A percentile compares a stretch with the other conserved stretches of the same genome.
Evolutionary conservation across 805 yeast genomes (phyloP).

Genomic region (Citeromyces nyonsensis): DNA sequence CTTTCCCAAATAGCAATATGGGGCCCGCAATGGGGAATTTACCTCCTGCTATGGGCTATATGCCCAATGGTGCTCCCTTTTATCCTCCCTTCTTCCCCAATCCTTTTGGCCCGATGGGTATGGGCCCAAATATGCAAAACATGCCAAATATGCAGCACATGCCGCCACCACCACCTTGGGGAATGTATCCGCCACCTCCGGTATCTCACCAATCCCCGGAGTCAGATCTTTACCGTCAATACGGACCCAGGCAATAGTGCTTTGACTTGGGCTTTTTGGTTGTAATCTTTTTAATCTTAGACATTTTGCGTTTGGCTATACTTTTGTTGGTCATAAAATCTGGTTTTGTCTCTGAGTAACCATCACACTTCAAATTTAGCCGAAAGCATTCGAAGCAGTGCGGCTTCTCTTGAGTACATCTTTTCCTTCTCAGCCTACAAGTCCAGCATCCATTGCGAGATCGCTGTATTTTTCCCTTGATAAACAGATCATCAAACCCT

Average conservation of each 20-base stretch:
- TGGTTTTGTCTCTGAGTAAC: conserved; percentile 34
- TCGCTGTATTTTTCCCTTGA: too few relatives aligned
- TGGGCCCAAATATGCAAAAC: too few relatives aligned
- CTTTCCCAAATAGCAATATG: too few relatives aligned
- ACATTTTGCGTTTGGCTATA: conserved; percentile 26
- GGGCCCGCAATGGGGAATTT: too few relatives aligned
- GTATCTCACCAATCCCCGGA: not conserved
- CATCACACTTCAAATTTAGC: conserved; percentile 42
- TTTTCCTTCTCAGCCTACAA: conserved; percentile 56
- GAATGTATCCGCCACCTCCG: conserved; percentile 1
- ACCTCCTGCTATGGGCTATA: too few relatives aligned
- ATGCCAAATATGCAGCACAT: too few relatives aligned
- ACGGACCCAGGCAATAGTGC: not conserved
- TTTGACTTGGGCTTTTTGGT: conserved; percentile 19
- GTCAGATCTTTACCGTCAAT: not conserved
- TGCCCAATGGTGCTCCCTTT: too few relatives aligned
- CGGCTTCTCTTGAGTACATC: conserved; percentile 56
- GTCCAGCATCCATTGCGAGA: conserved; percentile 55
- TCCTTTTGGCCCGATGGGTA: too few relatives aligned
- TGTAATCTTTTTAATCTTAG: conserved; percentile 29
- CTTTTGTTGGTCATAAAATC: conserved; percentile 29
- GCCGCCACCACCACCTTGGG: not conserved
- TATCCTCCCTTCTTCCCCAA: too few relatives aligned
- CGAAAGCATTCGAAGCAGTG: conserved; percentile 40
- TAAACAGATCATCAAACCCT: too few relatives aligned